Percentiles rank a stretch among this genome's conserved stretches.
Conservation (phyloP, 1,284 basidiomycete genomes). For the Stygiomarasmius scandens region DNA sequence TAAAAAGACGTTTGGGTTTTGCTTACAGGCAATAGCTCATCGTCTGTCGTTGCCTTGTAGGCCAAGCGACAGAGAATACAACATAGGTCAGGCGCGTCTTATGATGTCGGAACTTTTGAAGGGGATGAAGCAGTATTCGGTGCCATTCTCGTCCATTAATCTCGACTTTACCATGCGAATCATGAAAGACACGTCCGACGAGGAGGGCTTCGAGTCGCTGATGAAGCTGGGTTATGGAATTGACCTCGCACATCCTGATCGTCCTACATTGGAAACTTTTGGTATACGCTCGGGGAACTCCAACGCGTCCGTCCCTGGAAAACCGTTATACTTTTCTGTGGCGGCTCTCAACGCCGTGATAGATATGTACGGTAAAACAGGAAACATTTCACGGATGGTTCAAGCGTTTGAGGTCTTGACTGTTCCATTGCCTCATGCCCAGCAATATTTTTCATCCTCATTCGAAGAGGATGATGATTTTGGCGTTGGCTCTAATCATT, state of each 20-base stretch:
- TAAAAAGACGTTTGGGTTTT: slow-evolving; percentile 60
- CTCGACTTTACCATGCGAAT: slow-evolving; percentile 69
- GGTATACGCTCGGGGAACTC: slow-evolving; percentile 24
- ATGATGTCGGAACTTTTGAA: slow-evolving; percentile 54
- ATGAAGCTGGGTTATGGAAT: slow-evolving; percentile 71
- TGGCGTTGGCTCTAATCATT: slow-evolving; percentile 46
- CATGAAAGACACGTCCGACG: slow-evolving; percentile 62
- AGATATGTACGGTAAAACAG: slow-evolving; percentile 63
- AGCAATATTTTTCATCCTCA: slow-evolving; percentile 47
- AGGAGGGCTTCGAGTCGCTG: slow-evolving; percentile 54
- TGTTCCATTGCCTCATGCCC: slow-evolving; percentile 55
- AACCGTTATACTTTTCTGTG: slow-evolving; percentile 59
- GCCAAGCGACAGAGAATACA: slow-evolving; percentile 31
- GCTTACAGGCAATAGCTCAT: slow-evolving; percentile 67
- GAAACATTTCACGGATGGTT: slow-evolving; percentile 66
- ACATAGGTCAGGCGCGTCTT: slow-evolving; percentile 44
- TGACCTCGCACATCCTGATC: slow-evolving; percentile 72
- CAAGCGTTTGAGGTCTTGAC: slow-evolving; percentile 78
- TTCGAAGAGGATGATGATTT: slow-evolving; percentile 71
- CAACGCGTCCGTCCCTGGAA: slow-evolving; percentile 27
- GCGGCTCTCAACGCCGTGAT: slow-evolving; percentile 70
- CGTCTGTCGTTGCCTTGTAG: slow-evolving; percentile 61
- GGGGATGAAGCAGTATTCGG: slow-evolving; percentile 53
- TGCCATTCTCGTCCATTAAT: slow-evolving; percentile 57
- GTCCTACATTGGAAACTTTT: slow-evolving; percentile 50